A percentile compares a stretch with the other conserved stretches of the same genome.
Conservation (phyloP, 1,139 yeast species). For the Candida freyschussii region DNA sequence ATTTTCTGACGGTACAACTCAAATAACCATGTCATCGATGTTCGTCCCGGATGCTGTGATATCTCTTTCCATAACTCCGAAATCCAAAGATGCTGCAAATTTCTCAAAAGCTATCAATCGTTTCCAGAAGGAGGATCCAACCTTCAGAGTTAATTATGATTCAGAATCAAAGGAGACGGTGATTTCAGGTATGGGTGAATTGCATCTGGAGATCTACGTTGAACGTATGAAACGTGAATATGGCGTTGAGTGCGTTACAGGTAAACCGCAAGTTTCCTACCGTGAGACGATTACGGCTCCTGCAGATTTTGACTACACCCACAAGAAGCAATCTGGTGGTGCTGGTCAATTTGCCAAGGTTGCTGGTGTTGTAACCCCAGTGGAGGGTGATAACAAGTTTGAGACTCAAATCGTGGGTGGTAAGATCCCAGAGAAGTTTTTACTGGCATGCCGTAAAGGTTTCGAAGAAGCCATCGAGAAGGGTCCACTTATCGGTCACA, state of each 20-base stretch:
- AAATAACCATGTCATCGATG: conserved; percentile 94
- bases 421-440: conserved; percentile 90
- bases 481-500: conserved; percentile 96
- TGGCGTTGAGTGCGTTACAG: conserved; percentile 91
- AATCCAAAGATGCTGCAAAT: conserved; percentile 79
- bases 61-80: conserved; percentile 85
- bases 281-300: conserved; percentile 83
- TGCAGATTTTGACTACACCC: conserved; percentile 86
- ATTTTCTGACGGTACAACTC: conserved; percentile 75
- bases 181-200: conserved; percentile 98
- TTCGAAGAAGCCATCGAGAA: conserved; percentile 92
- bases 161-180: conserved; percentile 91
- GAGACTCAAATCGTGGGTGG: conserved; percentile 93
- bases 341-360: conserved; percentile 99
- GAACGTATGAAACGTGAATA: conserved; percentile 98
- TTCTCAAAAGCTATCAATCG: conserved; percentile 96
- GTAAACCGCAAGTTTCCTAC: conserved; percentile 97
- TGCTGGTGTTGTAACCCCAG: conserved; percentile 74
- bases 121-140: conserved; percentile 98
- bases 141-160: conserved; percentile 90
- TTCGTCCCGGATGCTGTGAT: conserved; percentile 98
- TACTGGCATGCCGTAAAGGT: conserved; percentile 93
- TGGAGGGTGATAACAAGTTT: conserved; percentile 66
- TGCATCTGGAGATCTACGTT: conserved; percentile 93
- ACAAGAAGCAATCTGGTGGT: conserved; percentile 98